Base-by-base conservation (phyloP, 2,329 filamentous ascomycete genomes). In the Sclerotinia trifoliorum region DNA sequence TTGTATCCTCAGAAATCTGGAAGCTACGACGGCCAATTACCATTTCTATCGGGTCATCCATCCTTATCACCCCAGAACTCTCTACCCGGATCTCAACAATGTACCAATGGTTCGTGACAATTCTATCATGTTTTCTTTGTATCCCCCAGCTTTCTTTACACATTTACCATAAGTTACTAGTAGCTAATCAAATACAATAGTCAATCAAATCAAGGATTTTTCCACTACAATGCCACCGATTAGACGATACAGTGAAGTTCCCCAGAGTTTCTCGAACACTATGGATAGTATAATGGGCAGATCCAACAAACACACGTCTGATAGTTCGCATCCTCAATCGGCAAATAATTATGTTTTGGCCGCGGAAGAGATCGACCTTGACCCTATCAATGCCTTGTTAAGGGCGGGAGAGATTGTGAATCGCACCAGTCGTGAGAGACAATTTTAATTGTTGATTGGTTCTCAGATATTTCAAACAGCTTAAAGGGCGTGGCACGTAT, bases 321-420 rank as follows among this genome's bases (percentile, higher is more conserved):
- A 71, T 51, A 48, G 46, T 46, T 68, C 44, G 49, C 72, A 72
- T 57, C 58, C 51, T 56, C 72, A 68, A 69, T 67, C 68, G 15
- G 64, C 70, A 46, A 71, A 74, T 19, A 69, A 19, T 71, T 74
- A 72, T 75, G 61, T 35, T 68, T 73, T 7, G 60, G 69, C 71
- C 5, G 62, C 73, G 21, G 77, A 78, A 21, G 76, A 73, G 2
- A 78, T 78, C 5, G 71, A 77, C 4, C 77, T 88, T 26, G 86
- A 88, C 70, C 86, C 86, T 2, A 85, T 89, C 78, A 86, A 81
- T 69, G 86, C 86, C 8, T 78, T 89, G 15, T 75, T 88, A 1
- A 81, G 81, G 70, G 86, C 86, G 13, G 85, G 86, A 44, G 86
- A 88, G 72, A 85, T 88, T 70, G 84, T 88, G 51, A 83, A 84